Evolutionary conservation across 1,284 basidiomycete species (phyloP), one percentile per base, ranked within the genome.

Genomic region (Sanghuangporus weigelae): DNA sequence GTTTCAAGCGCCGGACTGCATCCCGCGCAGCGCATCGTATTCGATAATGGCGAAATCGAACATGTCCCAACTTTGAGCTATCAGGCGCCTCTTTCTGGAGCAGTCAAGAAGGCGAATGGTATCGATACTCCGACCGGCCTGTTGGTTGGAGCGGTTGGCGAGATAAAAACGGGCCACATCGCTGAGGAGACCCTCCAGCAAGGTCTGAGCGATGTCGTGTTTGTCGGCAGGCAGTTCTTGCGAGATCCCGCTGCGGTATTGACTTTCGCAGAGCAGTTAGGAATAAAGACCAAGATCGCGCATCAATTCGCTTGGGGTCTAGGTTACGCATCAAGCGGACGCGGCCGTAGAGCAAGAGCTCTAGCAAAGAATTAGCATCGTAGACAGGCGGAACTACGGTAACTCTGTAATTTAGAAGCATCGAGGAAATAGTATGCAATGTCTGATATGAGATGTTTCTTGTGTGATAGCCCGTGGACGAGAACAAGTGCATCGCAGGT

Each of bases 151-250:
- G 71, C 78, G 6, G 82, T 84, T n/a, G 82, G 82, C 3, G 71
- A 80, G 54, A 80, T 84, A 68, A 81, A 79, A 3, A 71, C 71
- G 16, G 73, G 77, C 21, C 67, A 75, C 26, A 77, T 82, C 63
- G 78, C 79, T 21, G 78, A 82, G 67, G 73, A 77, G 36, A 76
- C 82, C 56, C 66, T 83, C 21, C 46, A 63, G 71, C 72, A 8
- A 35, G 74, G 72, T 11, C 70, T 75, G 57, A 77, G 77, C 3
- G 80, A 82, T 64, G 74, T 74, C 1, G 67, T 78, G 16, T 70
- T 83, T 54, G 79, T 84, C 12, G 84, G 84, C 31, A 72, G 82
- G 16, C 73, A 76, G 58, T 86, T 86, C 75, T 80, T 82, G 71
- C 83, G 83, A 75, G 79, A 85, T 66, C 84, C 84, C 0, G 81